These are phyloP conservation scores for Ophiostoma sp. DNA, from an alignment of 2,329 filamentous ascomycete species.

Conservation along the genomic window DNA sequence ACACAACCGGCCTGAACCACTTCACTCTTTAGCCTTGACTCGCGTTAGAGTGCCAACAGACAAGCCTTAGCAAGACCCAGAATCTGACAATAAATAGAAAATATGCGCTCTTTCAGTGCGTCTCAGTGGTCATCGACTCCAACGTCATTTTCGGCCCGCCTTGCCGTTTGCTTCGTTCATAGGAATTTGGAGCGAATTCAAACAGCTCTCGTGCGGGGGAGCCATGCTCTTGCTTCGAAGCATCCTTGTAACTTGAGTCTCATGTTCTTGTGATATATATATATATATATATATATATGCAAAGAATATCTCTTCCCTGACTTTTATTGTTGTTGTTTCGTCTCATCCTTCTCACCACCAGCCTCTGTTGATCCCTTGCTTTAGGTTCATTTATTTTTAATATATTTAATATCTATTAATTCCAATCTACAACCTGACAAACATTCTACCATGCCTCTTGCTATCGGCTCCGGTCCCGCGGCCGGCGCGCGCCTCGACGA, in stretches of 20 bases:
- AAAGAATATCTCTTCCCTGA: neutral
- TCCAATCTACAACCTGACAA: neutral
- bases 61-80: conserved; percentile 5
- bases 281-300: conserved; percentile 2
- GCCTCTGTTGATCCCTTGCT: neutral
- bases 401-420: too few relatives aligned
- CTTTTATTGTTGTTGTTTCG: neutral
- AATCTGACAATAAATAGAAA: neutral
- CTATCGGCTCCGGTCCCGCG: neutral
- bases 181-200: neutral
- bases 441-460: neutral
- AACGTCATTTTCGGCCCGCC: neutral
- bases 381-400: neutral
- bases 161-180: neutral
- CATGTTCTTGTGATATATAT: neutral
- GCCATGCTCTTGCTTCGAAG: neutral
- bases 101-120: neutral
- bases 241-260: neutral
- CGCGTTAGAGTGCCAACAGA: conserved; percentile 9
- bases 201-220: neutral
- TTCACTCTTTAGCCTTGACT: neutral
- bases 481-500: conserved; percentile 19
- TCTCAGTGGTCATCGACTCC: neutral
- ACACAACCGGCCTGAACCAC: neutral
- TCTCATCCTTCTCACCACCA: neutral